Percentiles rank a stretch among this genome's conserved stretches.
phyloP scores from a whole-genome alignment of 345 rosid genomes.

The Citrus inodora region DNA sequence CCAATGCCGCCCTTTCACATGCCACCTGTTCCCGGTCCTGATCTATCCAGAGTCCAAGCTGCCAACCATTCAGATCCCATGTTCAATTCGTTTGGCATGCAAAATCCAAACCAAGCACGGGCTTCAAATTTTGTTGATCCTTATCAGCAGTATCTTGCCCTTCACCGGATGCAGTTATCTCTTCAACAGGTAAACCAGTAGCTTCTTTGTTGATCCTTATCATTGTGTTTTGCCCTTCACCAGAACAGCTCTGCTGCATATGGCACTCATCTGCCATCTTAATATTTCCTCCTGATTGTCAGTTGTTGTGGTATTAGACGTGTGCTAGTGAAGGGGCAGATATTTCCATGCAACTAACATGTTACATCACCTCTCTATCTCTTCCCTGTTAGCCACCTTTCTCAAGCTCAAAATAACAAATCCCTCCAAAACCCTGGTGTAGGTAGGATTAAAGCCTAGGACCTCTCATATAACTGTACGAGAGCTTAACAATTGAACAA shows the following conservation, averaged over 20 bases:
- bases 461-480: not conserved
- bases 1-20: constrained; percentile 57
- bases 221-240: not conserved
- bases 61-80: constrained; percentile 42
- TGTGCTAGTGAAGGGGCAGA: not conserved
- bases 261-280: not conserved
- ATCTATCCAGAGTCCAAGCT: constrained; percentile 49
- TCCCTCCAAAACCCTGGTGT: not conserved
- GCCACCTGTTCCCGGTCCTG: constrained; percentile 48
- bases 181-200: constrained; percentile 44
- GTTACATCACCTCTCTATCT: not conserved
- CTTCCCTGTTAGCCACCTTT: not conserved
- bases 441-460: not conserved
- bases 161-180: constrained; percentile 54
- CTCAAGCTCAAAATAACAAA: not conserved
- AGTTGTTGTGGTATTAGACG: not conserved
- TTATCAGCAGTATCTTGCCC: constrained; percentile 59
- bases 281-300: not conserved
- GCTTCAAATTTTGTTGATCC: constrained; percentile 53
- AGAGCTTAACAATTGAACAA: not conserved
- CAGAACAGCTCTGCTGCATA: not conserved
- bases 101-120: constrained; percentile 38
- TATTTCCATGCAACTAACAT: not conserved
- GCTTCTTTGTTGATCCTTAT: not conserved
- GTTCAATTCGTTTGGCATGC: constrained; percentile 35